A percentile compares a stretch with the other conserved stretches of the same genome.
phyloP scores from a whole-genome alignment of 495 filamentous ascomycete genomes.

The Penicillium maclennaniae region DNA sequence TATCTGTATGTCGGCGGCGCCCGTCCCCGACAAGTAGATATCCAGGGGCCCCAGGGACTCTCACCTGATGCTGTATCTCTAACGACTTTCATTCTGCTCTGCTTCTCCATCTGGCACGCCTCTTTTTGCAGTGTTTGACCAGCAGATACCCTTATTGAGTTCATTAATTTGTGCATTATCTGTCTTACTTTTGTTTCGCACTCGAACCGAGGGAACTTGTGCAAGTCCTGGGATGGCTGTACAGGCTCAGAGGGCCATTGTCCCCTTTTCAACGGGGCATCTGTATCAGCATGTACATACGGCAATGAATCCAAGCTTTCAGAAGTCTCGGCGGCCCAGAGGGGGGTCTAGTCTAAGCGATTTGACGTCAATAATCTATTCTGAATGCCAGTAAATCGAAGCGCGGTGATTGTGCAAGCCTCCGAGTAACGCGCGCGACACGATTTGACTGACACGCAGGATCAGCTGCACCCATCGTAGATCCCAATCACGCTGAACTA shows the following conservation, averaged over 20 bases:
- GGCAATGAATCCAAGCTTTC: neutral
- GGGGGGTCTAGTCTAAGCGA: neutral
- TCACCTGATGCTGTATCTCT: conserved; percentile 14
- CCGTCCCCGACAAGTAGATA: too few species aligned
- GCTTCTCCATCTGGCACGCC: conserved; percentile 29
- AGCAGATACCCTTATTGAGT: conserved; percentile 26
- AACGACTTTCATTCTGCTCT: conserved; percentile 30
- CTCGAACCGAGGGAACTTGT: neutral
- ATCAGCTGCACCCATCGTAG: conserved; percentile 9
- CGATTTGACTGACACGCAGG: conserved; percentile 3
- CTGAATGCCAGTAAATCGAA: neutral
- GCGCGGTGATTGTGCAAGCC: neutral
- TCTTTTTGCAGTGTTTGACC: conserved; percentile 5
- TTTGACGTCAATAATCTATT: neutral
- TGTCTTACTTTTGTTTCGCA: conserved; percentile 7
- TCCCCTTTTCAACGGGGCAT: neutral
- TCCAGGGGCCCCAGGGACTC: too few species aligned
- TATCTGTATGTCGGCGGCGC: too few species aligned
- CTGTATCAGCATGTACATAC: neutral
- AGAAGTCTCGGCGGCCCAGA: neutral
- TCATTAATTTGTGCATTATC: conserved; percentile 18
- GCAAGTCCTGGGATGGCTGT: conserved; percentile 3
- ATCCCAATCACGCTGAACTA: conserved; percentile 8
- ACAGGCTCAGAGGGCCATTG: neutral
- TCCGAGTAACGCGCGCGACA: neutral